A percentile compares a stretch with the other conserved stretches of the same genome.
phyloP scores from a whole-genome alignment of 805 yeast species.

The Candida boleticola region DNA sequence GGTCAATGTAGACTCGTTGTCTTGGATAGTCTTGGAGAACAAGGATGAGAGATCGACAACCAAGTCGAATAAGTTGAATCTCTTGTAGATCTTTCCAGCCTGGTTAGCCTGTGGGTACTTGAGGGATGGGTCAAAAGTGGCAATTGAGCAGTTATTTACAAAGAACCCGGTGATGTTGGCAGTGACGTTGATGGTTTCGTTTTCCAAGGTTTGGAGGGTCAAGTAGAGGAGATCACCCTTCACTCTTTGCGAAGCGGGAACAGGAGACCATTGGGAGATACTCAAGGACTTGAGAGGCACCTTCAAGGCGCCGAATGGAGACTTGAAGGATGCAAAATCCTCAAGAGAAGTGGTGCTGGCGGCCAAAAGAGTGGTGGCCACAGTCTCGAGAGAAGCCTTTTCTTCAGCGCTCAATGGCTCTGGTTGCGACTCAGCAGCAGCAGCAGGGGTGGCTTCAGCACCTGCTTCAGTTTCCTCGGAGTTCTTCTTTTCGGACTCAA shows the following conservation, averaged over 20 bases:
- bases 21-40: conserved; percentile 51
- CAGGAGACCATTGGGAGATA: conserved; percentile 85
- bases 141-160: conserved; percentile 65
- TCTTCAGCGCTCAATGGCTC: conserved; percentile 28
- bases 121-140: conserved; percentile 67
- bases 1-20: conserved; percentile 47
- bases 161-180: conserved; percentile 78
- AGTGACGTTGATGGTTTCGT: conserved; percentile 75
- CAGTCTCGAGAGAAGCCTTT: conserved; percentile 16
- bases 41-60: conserved; percentile 64
- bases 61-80: conserved; percentile 58
- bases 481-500: conserved; percentile 12
- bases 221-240: conserved; percentile 83
- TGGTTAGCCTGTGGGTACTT: conserved; percentile 30
- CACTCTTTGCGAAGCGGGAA: conserved; percentile 56
- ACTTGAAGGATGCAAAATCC: conserved; percentile 27
- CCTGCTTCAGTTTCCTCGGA: conserved; percentile 6
- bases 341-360: conserved; percentile 10
- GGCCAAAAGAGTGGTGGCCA: conserved; percentile 8
- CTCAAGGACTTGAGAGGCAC: conserved; percentile 56
- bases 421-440: background rate
- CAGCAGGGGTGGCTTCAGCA: no score
- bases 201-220: conserved; percentile 74
- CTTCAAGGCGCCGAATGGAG: conserved; percentile 24
- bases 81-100: conserved; percentile 29